phyloP scores from a whole-genome alignment of 805 yeast species.

The Candida schatavii region DNA sequence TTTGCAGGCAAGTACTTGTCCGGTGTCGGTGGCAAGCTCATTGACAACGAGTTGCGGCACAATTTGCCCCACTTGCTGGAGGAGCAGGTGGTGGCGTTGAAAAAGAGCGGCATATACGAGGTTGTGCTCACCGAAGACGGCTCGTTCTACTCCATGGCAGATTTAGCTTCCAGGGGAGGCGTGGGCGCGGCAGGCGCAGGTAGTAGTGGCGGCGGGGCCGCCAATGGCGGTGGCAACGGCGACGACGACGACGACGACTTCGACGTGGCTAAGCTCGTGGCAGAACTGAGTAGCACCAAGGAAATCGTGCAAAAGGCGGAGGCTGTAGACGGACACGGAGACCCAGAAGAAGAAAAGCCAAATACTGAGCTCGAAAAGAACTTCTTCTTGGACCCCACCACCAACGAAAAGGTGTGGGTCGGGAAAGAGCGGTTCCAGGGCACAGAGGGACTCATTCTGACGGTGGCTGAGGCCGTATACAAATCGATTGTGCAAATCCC shows the following conservation, averaged over 20 bases:
- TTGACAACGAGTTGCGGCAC: conserved; percentile 52
- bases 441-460: conserved; percentile 53
- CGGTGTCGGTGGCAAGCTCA: conserved; percentile 60
- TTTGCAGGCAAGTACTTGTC: conserved; percentile 50
- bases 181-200: conserved; percentile 12
- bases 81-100: conserved; percentile 69
- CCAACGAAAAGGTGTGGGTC: conserved; percentile 57
- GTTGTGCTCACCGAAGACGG: conserved; percentile 67
- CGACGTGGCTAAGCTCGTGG: conserved; percentile 81
- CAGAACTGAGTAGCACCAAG: conserved; percentile 57
- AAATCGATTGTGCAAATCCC: conserved; percentile 53
- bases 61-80: conserved; percentile 56
- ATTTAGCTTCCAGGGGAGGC: conserved; percentile 19
- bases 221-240: conserved; percentile 46
- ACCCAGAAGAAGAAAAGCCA: conserved; percentile 33
- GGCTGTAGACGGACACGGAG: conserved; percentile 26
- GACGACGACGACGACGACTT: conserved; percentile 66
- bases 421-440: conserved; percentile 93
- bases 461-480: conserved; percentile 54
- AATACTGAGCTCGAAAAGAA: conserved; percentile 77
- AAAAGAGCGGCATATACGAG: conserved; percentile 74
- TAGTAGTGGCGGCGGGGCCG: conserved; percentile 61
- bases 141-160: conserved; percentile 61
- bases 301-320: conserved; percentile 23
- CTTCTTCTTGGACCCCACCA: conserved; percentile 56